Evolutionary conservation across 2,329 filamentous ascomycete species (phyloP), one percentile per base, ranked within the genome.

Genomic region (Westerdykella sp.): DNA sequence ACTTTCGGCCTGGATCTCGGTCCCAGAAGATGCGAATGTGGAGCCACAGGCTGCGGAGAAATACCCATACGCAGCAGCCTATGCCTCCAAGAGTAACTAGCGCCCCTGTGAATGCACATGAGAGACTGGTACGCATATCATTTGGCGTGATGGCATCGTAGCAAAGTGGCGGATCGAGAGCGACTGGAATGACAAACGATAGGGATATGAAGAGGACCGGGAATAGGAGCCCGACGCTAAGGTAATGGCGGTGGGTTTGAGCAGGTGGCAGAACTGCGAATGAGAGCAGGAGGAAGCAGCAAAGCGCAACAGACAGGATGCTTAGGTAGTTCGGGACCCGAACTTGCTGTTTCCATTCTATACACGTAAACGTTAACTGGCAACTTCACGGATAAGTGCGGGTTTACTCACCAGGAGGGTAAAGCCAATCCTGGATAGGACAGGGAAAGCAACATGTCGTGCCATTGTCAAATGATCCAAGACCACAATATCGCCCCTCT

Each of bases 231-330:
- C 86, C 87, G 50, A 95, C 82, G 62, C 83, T 93, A 34, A 95
- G 73, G 57, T 95, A 95, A 65, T 95, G 89, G 34, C 88, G 79
- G 59, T 86, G 83, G n/a, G 87, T 93, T 72, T 84, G 87, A 53
- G 89, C 84, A 30, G 86, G 78, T 0, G 89, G 87, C 23, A 96
- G 72, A n/a, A 83, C 73, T 7, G 78, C 73, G 75, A 87, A 95
- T 10, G 87, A 93, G 7, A 85, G 42, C 7, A 95, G 71, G 30
- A 95, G 72, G 57, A 89, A 87, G 16, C 80, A 58, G 54, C 83
- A 89, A 57, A 84, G 80, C 40, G 83, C 66, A 35, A 86, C 75
- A 45, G 85, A 80, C n/a, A 75, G 77, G 23, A 93, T 78, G 48
- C 83, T 83, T 47, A 94, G 72, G 83, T 87, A 94, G 65, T 85